Base-by-base conservation (phyloP, 129 eudicot species). In the Lactuca saligna region DNA sequence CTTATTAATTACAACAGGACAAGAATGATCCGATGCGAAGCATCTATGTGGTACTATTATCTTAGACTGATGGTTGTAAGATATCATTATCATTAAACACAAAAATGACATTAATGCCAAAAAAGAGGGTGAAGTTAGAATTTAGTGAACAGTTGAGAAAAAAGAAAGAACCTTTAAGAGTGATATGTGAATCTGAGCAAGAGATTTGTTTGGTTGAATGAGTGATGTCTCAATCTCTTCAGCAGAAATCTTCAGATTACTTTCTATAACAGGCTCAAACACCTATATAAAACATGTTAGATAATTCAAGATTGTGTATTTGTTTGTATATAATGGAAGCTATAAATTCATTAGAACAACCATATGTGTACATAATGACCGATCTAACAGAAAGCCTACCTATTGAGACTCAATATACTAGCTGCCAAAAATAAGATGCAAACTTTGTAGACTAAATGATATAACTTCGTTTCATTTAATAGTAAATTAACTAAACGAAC, bases 181-280 rank as follows among this genome's bases (percentile, higher is more conserved):
- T 20, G 60, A 42, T 34, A 83, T 68, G 57, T 93, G 98, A 73
- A 93, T 81, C 81, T 80, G 85, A 15, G 86, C 79, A 53, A 89
- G 92, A 44, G 74, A 62, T 46, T 44, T 74, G 59, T 93, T 82
- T 8, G 87, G 92, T 66, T 54, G 63, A 12, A 93, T 93, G 11
- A 93, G 80, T 37, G 88, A 88, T 9, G 66, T 80, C 78, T 93
- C 98, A 41, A 93, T 67, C 37, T 89, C 92, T 72, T 93, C 98
- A 65, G 93, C 90, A 48, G 95, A 81, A 31, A 85, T 55, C 75
- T 87, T 89, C 78, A 93, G 9, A 56, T 87, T 82, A 17, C 72
- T 73, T 64, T 71, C 64, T 35, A 89, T 75, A 16, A 93, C 73
- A 5, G 97, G 92, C 83, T 80, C 88, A 75, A 93, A 93, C 17